These are phyloP conservation scores for Eurotiales sp. DNA, from an alignment of 2,329 filamentous ascomycete genomes.

Conservation along the genomic window DNA sequence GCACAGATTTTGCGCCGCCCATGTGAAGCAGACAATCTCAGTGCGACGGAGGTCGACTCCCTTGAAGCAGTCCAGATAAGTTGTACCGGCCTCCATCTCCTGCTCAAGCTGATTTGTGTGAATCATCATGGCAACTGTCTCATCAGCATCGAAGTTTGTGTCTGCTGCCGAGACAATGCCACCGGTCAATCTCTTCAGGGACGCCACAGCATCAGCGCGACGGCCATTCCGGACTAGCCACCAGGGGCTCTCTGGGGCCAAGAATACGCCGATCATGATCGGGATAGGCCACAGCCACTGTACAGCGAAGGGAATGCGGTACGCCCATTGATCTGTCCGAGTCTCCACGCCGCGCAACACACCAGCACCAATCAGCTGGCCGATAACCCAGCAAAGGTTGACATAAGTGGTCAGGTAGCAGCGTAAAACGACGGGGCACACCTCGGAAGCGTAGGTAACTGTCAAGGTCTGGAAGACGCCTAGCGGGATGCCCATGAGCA, in stretches of 20 bases:
- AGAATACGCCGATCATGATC: slow-evolving; percentile 20
- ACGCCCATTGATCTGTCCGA: slow-evolving; percentile 10
- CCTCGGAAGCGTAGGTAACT: slow-evolving; percentile 36
- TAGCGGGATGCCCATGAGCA: slow-evolving; percentile 40
- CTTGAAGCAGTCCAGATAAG: slow-evolving; percentile 55
- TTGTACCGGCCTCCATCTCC: slow-evolving; percentile 54
- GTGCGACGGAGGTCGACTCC: slow-evolving; percentile 37
- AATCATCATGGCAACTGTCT: slow-evolving; percentile 87
- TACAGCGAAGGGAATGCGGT: slow-evolving; percentile 32
- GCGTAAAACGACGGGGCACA: slow-evolving; percentile 32
- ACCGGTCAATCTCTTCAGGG: slow-evolving; percentile 41
- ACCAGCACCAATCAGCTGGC: slow-evolving; percentile 34
- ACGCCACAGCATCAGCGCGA: slow-evolving; percentile 25
- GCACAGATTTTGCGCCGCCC: slow-evolving; percentile 31
- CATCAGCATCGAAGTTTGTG: slow-evolving; percentile 49
- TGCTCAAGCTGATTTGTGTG: slow-evolving; percentile 77
- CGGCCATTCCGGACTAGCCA: slow-evolving; percentile 36
- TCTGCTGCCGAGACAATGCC: slow-evolving; percentile 26
- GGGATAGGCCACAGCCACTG: slow-evolving; percentile 33
- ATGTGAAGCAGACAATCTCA: slow-evolving; percentile 39
- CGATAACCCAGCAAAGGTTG: slow-evolving; percentile 41
- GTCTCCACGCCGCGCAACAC: neutral
- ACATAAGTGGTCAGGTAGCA: slow-evolving; percentile 34
- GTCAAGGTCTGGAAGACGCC: slow-evolving; percentile 34
- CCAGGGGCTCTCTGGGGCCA: slow-evolving; percentile 35